Evolutionary conservation across 2,329 filamentous ascomycete species (phyloP), one percentile per base, ranked within the genome.

Genomic region (Colletotrichum orchidophilum): DNA sequence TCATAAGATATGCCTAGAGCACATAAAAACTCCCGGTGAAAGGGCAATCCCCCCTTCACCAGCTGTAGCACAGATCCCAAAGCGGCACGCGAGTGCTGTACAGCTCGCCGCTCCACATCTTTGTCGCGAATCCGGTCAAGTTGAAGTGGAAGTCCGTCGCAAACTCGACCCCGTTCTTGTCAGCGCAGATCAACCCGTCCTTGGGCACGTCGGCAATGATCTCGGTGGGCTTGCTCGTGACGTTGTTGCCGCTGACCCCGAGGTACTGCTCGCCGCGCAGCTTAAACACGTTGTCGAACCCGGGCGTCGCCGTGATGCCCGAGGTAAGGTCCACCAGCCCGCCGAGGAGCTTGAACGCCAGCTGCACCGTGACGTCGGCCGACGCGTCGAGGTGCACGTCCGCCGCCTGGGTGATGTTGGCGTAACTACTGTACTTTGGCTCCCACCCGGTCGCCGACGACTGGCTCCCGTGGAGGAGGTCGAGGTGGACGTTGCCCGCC

Each of bases 401-500:
- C 9, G 77, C 78, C 21, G 77, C 74, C 60, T 80, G 76, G 27
- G 77, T 77, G 63, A 81, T 77, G 71, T 82, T 80, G 70, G 76
- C 78, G 46, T 76, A 73, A 35, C 79, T 78, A 53, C 75, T 77
- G 74, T 83, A 82, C n/a, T 75, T 71, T 27, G 82, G 82, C 12
- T 74, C 76, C 81, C 81, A 83, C 11, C 81, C 81, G 2, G 77
- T 76, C 7, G 77, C 78, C 2, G 63, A 64, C 8, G 78, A 79
- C 57, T 76, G 75, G 49, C 69, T 68, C 7, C 72, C 69, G 61
- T 81, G 69, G 31, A 83, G 71, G 27, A 83, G 77, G 71, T 84
- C 82, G 24, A 84, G 70, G 75, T 84, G 82, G 15, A 81, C 77
- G 55, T 79, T 81, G 54, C 80, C 82, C 33, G 80, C 75, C 13